phyloP scores from a whole-genome alignment of 768 basidiomycete genomes.

The Sporobolomyces pararoseus region DNA sequence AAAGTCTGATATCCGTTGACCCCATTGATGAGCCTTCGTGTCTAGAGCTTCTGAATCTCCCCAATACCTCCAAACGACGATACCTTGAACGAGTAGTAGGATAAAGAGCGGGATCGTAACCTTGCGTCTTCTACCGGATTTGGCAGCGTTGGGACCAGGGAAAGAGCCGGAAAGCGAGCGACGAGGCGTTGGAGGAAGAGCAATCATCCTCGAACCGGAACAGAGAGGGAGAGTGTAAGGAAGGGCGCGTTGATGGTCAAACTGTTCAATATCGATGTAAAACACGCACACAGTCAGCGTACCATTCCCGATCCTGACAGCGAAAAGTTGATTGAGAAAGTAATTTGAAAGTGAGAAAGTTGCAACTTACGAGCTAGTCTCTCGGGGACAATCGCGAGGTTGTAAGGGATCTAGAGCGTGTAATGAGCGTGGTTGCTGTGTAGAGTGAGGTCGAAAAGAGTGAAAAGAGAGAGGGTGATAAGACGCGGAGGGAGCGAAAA shows the following conservation, averaged over 20 bases:
- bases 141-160: not conserved
- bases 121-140: conserved; percentile 12
- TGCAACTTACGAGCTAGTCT: not conserved
- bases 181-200: conserved; percentile 37
- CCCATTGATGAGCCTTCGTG: not conserved
- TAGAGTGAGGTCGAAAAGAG: conserved; percentile 1
- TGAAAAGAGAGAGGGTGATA: not conserved
- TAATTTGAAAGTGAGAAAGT: not conserved
- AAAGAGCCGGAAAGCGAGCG: conserved; percentile 8
- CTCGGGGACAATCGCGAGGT: too few relatives aligned
- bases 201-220: conserved; percentile 19
- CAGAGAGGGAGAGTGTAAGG: not conserved
- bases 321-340: not conserved
- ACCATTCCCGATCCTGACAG: too few relatives aligned
- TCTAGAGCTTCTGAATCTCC: not conserved
- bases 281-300: too few relatives aligned
- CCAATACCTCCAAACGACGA: conserved; percentile 17
- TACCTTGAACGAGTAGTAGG: conserved; percentile 20
- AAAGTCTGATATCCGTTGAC: conserved; percentile 3
- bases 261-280: too few relatives aligned
- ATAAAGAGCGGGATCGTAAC: conserved; percentile 21
- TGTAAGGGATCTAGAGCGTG: not conserved
- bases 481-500: not conserved
- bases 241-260: too few relatives aligned
- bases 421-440: conserved; percentile 6